Base-by-base conservation (phyloP, 805 yeast genomes). In the Nakazawaea ambrosiae region DNA sequence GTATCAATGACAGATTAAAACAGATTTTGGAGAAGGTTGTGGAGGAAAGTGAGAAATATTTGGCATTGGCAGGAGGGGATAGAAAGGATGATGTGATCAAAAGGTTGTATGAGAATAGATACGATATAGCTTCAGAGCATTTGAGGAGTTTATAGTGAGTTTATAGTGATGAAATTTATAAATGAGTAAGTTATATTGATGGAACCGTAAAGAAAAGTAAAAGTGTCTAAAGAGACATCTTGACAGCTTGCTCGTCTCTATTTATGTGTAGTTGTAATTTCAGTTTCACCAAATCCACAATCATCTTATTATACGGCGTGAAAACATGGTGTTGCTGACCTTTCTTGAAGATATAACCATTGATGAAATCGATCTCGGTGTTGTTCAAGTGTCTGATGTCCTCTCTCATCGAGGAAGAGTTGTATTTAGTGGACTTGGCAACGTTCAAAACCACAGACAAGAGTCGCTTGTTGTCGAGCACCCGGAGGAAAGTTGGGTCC, bases 341-440 rank as follows among this genome's bases (percentile, higher is more conserved):
- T 36, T 75, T 57, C 7, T 51, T 54, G 2, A 71, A 78, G 10
- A 90, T 66, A 51, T 77, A 85, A 1, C 97, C 97, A 54, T 89
- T 92, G 41, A 90, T 78, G 51, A 72, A 82, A 43, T 80, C 83
- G 19, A 90, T 74, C 53, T 92, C 98, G 0, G 92, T 84, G 10
- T 65, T 68, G 45, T 72, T 69, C 42, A 71, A 59, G 44, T 58
- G 53, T 34, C 65, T 50, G 12, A 78, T 61, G 49, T 90, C 97
- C 41, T 74, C 77, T 34, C 84, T 63, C 89, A 81, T 82, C 12
- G 85, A 76, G 5, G 84, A 70, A 32, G 75, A 68, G 51, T 89
- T 90, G 27, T 67, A 53, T 11, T 12, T 5, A 14, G 42, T 74
- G 9, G 54, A 45, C 16, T 54, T 49, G 16, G 71, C 60, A 4